A percentile compares a stretch with the other conserved stretches of the same genome.
Evolutionary conservation across 441 rosid genomes (phyloP).

Genomic region (Metrosideros polymorpha): DNA sequence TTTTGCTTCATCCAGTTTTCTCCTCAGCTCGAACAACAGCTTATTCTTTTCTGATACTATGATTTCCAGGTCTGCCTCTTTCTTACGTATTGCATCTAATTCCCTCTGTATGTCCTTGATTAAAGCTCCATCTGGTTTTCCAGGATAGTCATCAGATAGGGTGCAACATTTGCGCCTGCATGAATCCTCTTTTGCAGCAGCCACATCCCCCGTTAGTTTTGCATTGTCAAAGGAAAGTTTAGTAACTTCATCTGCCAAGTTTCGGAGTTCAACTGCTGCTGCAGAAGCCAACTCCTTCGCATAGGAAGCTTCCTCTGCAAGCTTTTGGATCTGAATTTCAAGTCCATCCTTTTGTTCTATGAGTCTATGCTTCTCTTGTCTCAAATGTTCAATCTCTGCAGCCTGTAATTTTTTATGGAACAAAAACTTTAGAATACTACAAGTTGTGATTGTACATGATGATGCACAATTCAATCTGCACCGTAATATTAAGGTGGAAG

Average conservation of each 20-base stretch:
- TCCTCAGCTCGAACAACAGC: constrained; percentile 29
- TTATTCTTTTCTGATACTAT: constrained; percentile 29
- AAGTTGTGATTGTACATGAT: neutral
- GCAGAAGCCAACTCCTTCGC: constrained; percentile 93
- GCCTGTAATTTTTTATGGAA: constrained; percentile 30
- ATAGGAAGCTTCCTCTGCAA: constrained; percentile 81
- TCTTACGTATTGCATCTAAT: constrained; percentile 25
- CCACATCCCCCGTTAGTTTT: constrained; percentile 46
- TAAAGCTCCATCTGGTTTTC: constrained; percentile 18
- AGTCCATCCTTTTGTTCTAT: constrained; percentile 71
- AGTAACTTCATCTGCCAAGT: constrained; percentile 92
- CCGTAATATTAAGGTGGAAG: neutral
- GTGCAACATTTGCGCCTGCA: constrained; percentile 18
- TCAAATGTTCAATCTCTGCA: constrained; percentile 68
- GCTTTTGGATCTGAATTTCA: constrained; percentile 47
- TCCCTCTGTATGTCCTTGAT: constrained; percentile 40
- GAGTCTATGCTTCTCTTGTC: constrained; percentile 56
- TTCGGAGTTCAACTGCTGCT: constrained; percentile 83
- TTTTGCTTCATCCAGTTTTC: constrained; percentile 43
- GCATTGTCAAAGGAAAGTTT: constrained; percentile 78
- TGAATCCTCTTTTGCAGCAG: constrained; percentile 30
- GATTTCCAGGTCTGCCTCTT: constrained; percentile 33
- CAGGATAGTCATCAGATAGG: constrained; percentile 13
- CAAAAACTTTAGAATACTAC: neutral
- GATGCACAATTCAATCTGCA: neutral